These are phyloP conservation scores for Saprolegnia diclina DNA, from an alignment of 352 stramenopile species.

Conservation along the genomic window DNA sequence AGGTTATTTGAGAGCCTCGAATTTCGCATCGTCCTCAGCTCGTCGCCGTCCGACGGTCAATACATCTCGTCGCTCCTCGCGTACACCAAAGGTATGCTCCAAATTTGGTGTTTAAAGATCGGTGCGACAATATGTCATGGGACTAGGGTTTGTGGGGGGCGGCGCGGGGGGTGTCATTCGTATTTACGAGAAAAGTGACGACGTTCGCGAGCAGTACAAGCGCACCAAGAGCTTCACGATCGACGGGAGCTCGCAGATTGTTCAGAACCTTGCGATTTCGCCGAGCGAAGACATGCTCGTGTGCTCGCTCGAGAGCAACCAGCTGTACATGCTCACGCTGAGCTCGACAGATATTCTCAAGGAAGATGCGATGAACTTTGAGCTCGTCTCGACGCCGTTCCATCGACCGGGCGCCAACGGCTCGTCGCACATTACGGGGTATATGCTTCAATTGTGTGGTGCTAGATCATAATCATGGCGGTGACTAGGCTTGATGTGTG, in stretches of 20 bases:
- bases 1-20: conserved; percentile 89
- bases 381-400: conserved; percentile 84
- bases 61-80: conserved; percentile 78
- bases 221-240: conserved; percentile 86
- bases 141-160: conserved; percentile 59
- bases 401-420: conserved; percentile 64
- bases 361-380: conserved; percentile 92
- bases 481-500: conserved; percentile 75
- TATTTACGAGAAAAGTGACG: conserved; percentile 82
- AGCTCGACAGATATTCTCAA: conserved; percentile 90
- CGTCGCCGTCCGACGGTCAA: conserved; percentile 69
- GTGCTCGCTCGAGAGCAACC: conserved; percentile 83
- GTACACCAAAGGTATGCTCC: conserved; percentile 87
- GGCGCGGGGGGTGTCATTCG: conserved; percentile 66
- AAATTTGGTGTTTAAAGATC: no score
- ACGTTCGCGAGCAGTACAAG: conserved; percentile 86
- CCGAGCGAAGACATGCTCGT: conserved; percentile 86
- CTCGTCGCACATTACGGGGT: conserved; percentile 73
- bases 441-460: no score
- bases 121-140: neutral
- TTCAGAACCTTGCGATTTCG: conserved; percentile 82
- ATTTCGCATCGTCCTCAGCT: conserved; percentile 71
- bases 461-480: no score
- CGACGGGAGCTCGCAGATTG: conserved; percentile 69
- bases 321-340: conserved; percentile 87